These are phyloP conservation scores for Daldinia grandis DNA, from an alignment of 495 filamentous ascomycete species.

Conservation along the genomic window DNA sequence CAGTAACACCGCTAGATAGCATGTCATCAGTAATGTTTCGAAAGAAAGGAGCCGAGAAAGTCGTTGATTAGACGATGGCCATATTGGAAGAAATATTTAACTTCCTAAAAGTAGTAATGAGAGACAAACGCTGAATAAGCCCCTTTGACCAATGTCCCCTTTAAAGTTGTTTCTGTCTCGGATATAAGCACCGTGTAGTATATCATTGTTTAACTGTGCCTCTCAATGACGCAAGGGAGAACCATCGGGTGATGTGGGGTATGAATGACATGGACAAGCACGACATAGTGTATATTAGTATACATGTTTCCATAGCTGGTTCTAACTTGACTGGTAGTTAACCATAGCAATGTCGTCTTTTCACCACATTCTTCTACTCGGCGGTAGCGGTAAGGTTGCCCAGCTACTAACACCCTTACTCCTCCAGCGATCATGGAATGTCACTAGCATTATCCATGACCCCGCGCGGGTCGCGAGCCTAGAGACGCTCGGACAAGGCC, in stretches of 20 bases:
- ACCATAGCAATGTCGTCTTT: constrained; percentile 27
- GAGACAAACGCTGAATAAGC: neutral
- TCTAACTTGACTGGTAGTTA: neutral
- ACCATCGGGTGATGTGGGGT: constrained; percentile 30
- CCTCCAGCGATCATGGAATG: constrained; percentile 73
- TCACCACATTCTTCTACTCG: constrained; percentile 73
- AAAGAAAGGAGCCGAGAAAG: neutral
- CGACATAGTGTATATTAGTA: neutral
- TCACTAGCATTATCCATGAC: constrained; percentile 80
- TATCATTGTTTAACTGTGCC: constrained; percentile 9
- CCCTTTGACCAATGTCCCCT: neutral
- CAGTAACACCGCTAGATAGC: neutral
- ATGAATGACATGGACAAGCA: neutral
- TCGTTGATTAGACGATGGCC: neutral
- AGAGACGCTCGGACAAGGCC: constrained; percentile 62
- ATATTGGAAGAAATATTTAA: neutral
- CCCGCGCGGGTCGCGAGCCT: constrained; percentile 71
- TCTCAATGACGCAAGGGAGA: constrained; percentile 26
- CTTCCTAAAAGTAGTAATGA: neutral
- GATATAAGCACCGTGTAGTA: constrained; percentile 21
- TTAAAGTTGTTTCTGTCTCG: neutral
- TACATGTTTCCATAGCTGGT: neutral
- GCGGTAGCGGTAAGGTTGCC: constrained; percentile 82
- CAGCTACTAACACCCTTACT: constrained; percentile 80
- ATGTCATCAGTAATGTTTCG: neutral